Conservation (phyloP, 129 eudicot species). For the Tagetes erecta region DNA sequence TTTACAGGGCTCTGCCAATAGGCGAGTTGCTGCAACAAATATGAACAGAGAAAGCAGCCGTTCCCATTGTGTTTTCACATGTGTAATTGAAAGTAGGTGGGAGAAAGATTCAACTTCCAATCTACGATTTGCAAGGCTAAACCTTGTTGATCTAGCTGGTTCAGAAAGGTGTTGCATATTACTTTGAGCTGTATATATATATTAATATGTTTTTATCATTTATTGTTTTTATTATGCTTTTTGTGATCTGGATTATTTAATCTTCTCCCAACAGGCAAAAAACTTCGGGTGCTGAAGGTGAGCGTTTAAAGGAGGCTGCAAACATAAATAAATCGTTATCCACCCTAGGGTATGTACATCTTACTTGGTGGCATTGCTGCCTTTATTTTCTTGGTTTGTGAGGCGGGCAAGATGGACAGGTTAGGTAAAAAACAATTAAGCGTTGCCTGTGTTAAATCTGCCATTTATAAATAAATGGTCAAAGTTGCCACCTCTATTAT, state of each 20-base stretch:
- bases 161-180: slow-evolving; percentile 73
- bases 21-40: slow-evolving; percentile 93
- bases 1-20: slow-evolving; percentile 80
- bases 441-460: not conserved
- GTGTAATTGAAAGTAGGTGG: slow-evolving; percentile 93
- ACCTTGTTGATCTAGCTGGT: slow-evolving; percentile 98
- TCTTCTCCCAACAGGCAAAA: slow-evolving; percentile 64
- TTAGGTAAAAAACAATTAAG: not conserved
- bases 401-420: slow-evolving; percentile 2
- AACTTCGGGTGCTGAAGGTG: slow-evolving; percentile 98
- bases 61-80: slow-evolving; percentile 95
- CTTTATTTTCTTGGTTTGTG: slow-evolving; percentile 2
- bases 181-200: not conserved
- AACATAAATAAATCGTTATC: slow-evolving; percentile 90
- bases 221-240: not conserved
- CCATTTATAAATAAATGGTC: slow-evolving; percentile 4
- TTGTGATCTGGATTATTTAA: slow-evolving; percentile 5
- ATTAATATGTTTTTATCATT: not conserved
- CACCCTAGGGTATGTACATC: slow-evolving; percentile 68
- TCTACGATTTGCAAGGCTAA: slow-evolving; percentile 81
- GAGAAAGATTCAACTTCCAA: slow-evolving; percentile 81
- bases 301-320: slow-evolving; percentile 94
- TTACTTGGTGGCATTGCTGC: slow-evolving; percentile 6
- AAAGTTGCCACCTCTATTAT: not conserved
- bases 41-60: slow-evolving; percentile 99